Conservation (phyloP, 164 flowering plant genomes). For the Umbilicus rupestris region DNA sequence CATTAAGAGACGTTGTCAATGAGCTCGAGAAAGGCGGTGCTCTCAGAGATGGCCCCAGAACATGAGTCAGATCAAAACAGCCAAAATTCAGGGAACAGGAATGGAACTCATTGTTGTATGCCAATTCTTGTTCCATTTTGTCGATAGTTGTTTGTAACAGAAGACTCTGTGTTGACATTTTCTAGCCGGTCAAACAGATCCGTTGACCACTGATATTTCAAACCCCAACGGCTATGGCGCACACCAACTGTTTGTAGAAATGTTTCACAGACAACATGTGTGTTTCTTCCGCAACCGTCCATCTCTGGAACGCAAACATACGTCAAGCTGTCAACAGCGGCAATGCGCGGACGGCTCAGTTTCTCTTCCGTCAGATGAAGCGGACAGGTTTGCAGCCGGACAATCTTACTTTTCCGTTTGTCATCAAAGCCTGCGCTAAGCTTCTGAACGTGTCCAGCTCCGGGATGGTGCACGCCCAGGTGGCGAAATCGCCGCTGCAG, state of each 20-base stretch:
- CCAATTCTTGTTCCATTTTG: not conserved
- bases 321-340: slow-evolving; percentile 9
- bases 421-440: slow-evolving; percentile 4
- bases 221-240: not conserved
- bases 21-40: slow-evolving; percentile 92
- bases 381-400: slow-evolving; percentile 1
- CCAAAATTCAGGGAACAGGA: not conserved
- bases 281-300: not conserved
- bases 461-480: not conserved
- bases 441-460: not conserved
- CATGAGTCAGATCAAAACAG: not conserved
- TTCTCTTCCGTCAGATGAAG: slow-evolving; percentile 7
- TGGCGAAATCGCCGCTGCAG: slow-evolving; percentile 1
- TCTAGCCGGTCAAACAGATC: not conserved
- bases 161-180: too few species aligned
- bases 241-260: not conserved
- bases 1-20: slow-evolving; percentile 68
- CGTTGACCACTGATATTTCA: too few species aligned
- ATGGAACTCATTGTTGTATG: not conserved
- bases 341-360: not conserved
- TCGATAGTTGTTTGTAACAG: not conserved
- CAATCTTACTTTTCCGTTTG: slow-evolving; percentile 9
- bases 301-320: slow-evolving; percentile 3
- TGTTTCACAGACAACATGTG: not conserved
- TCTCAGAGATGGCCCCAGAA: slow-evolving; percentile 44